Percentiles rank a stretch among this genome's conserved stretches.
Evolutionary conservation across 139 green algal species (phyloP).

Genomic region (Chlamydomonas sphaeroides): DNA sequence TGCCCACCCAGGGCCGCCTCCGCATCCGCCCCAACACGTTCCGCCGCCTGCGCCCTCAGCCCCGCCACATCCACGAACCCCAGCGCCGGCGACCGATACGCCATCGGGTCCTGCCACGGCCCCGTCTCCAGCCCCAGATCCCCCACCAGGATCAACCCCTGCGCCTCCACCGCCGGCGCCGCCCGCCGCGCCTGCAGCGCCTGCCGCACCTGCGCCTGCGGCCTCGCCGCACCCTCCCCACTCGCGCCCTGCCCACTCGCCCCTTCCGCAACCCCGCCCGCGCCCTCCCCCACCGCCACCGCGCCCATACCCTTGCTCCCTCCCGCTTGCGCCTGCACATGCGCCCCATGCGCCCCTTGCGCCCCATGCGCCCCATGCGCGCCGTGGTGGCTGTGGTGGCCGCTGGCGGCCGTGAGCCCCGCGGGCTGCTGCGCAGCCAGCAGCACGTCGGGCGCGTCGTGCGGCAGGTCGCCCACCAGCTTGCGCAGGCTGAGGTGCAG

Average conservation of each 20-base stretch:
- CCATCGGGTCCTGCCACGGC: too few species aligned
- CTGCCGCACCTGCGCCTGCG: too few species aligned
- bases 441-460: conserved; percentile 21
- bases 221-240: too few species aligned
- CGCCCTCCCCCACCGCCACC: too few species aligned
- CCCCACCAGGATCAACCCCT: not conserved
- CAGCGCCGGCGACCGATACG: not conserved
- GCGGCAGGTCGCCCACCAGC: conserved; percentile 18
- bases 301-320: not conserved
- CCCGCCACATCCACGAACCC: not conserved
- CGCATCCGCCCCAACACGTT: not conserved
- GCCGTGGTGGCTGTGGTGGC: not conserved
- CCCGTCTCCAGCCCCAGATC: not conserved
- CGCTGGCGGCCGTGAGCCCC: not conserved
- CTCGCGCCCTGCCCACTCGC: too few species aligned
- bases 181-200: too few species aligned
- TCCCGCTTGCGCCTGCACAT: not conserved
- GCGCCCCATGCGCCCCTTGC: too few species aligned
- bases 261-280: too few species aligned
- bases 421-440: conserved; percentile 26
- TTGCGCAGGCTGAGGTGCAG: conserved; percentile 38
- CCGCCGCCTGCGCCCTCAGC: not conserved
- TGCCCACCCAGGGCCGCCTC: not conserved
- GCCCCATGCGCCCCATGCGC: too few species aligned
- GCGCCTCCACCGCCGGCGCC: not conserved